These are phyloP conservation scores for Pythium diclinum DNA, from an alignment of 352 stramenopile genomes.

Conservation along the genomic window DNA sequence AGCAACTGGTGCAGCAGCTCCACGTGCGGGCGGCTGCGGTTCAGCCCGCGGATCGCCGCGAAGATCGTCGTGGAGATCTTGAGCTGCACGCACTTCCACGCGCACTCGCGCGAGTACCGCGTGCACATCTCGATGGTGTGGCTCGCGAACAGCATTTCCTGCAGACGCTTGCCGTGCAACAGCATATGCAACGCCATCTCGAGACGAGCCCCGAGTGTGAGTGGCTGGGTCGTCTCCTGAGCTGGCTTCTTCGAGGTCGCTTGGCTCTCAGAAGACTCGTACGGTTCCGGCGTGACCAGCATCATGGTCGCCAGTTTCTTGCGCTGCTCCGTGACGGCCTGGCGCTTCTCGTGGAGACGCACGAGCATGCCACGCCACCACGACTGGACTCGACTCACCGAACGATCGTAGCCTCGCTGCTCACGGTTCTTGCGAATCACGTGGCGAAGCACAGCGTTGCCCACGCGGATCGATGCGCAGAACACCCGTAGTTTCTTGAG, in stretches of 20 bases:
- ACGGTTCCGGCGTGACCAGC: slow-evolving; percentile 20
- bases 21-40: slow-evolving; percentile 93
- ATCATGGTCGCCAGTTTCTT: slow-evolving; percentile 59
- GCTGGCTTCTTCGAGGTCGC: not conserved
- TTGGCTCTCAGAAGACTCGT: not conserved
- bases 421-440: slow-evolving; percentile 17
- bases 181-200: slow-evolving; percentile 76
- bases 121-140: slow-evolving; percentile 92
- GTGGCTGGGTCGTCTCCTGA: slow-evolving; percentile 22
- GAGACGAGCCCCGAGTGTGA: slow-evolving; percentile 57
- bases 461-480: slow-evolving; percentile 13
- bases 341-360: slow-evolving; percentile 42
- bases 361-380: slow-evolving; percentile 74
- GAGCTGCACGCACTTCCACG: slow-evolving; percentile 82
- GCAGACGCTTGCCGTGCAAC: slow-evolving; percentile 78
- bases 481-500: slow-evolving; percentile 14
- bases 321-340: slow-evolving; percentile 42
- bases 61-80: slow-evolving; percentile 90
- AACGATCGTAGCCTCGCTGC: slow-evolving; percentile 6
- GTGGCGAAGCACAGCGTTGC: slow-evolving; percentile 8
- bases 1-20: slow-evolving; percentile 91
- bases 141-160: slow-evolving; percentile 91
- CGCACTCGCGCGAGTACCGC: slow-evolving; percentile 88
- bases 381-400: slow-evolving; percentile 45
- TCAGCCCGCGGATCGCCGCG: slow-evolving; percentile 89